phyloP scores from a whole-genome alignment of 371 early-diverging fungal species.

The Batrachochytrium dendrobatidis region DNA sequence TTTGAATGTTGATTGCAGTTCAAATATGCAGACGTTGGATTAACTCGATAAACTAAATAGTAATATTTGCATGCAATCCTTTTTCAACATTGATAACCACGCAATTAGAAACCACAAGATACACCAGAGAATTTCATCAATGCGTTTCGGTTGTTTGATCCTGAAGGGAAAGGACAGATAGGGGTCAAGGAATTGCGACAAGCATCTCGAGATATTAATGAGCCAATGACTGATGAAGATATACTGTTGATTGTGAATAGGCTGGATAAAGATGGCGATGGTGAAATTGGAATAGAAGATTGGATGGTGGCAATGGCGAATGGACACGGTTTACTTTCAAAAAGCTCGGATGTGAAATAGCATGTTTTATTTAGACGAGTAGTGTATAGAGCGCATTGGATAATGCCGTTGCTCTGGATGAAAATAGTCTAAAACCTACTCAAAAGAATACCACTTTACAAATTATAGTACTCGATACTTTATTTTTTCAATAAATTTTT shows the following conservation, averaged over 20 bases:
- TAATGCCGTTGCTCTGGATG: too few relatives aligned
- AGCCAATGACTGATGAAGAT: background rate
- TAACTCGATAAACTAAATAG: too few relatives aligned
- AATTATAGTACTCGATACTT: too few relatives aligned
- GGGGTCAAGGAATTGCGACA: background rate
- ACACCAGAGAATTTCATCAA: background rate
- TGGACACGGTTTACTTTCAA: background rate
- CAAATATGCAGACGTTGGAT: too few relatives aligned
- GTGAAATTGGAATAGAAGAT: background rate
- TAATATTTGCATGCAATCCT: too few relatives aligned
- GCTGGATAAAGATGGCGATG: constrained; percentile 1
- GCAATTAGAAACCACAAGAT: background rate
- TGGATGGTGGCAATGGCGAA: background rate
- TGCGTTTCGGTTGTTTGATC: constrained; percentile 1
- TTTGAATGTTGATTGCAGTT: background rate
- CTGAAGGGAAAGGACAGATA: background rate
- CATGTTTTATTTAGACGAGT: too few relatives aligned
- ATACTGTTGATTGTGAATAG: background rate
- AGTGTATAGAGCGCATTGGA: too few relatives aligned
- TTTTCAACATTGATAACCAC: too few relatives aligned
- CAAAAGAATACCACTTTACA: too few relatives aligned
- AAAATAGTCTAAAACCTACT: too few relatives aligned
- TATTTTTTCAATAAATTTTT: too few relatives aligned
- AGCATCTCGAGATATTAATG: background rate
- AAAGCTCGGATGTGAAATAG: too few relatives aligned